Conservation (phyloP, 1,284 basidiomycete species). For the Sporisorium exsertum region DNA sequence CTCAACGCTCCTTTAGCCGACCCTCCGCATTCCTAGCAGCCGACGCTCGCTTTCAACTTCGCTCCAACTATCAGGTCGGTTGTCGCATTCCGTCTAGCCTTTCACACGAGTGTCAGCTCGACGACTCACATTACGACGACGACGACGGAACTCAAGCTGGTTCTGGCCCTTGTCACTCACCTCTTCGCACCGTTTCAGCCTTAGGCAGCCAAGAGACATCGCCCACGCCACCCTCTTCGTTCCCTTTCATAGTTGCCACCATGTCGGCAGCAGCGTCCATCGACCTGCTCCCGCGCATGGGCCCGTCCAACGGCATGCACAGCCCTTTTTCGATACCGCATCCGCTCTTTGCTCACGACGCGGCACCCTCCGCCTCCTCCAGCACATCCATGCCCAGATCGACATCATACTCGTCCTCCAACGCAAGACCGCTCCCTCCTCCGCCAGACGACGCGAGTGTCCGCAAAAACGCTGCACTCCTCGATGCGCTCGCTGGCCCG, state of each 20-base stretch:
- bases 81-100: constrained; percentile 32
- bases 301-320: constrained; percentile 20
- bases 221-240: constrained; percentile 1
- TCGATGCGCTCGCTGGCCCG: constrained; percentile 33
- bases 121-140: neutral
- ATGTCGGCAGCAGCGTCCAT: constrained; percentile 33
- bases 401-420: constrained; percentile 1
- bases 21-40: neutral
- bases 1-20: constrained; percentile 11
- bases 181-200: neutral
- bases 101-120: constrained; percentile 23
- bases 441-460: constrained; percentile 3
- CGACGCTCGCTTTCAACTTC: constrained; percentile 4
- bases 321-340: constrained; percentile 47
- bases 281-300: constrained; percentile 32
- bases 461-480: constrained; percentile 27
- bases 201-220: neutral
- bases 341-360: constrained; percentile 35
- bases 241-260: constrained; percentile 4
- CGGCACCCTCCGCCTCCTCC: constrained; percentile 23
- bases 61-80: constrained; percentile 3
- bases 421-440: constrained; percentile 6
- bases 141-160: neutral
- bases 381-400: constrained; percentile 18
- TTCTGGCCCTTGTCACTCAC: neutral